Base-by-base conservation (phyloP, 345 rosid genomes). In the Aegle marmelos region DNA sequence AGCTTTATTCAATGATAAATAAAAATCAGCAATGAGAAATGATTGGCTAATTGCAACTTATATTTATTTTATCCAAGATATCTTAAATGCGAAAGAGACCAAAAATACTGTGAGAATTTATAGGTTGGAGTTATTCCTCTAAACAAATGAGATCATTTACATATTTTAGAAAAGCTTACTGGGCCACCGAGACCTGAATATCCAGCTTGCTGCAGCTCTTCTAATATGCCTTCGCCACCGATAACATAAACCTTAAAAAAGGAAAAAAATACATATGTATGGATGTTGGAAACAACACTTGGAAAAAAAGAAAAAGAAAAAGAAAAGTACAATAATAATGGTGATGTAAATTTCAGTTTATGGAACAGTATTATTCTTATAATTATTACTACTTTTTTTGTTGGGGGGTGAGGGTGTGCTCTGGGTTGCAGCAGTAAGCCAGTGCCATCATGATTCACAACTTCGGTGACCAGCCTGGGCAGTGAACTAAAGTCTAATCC, bases 141-240 rank as follows among this genome's bases (percentile, higher is more conserved):
- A 25, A 25, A 62, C 37, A 60, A 17, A 70, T 25, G 66, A 68
- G 39, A 39, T 54, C 37, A 45, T 16, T 27, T 39, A 77, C 34
- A 41, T 11, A 72, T 57, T 45, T 64, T 30, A 19, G 27, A 22
- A 30, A 57, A 72, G 74, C 91, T 87, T 85, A 95, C 98, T 1
- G 97, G 97, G 68, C 99, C 99, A 77, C 99, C 98, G 79, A 93
- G 89, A 78, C 83, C 96, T 31, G 88, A 84, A 80, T 78, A 91
- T 83, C 98, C 95, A 63, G 94, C 92, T 78, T 87, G 85, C 72
- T 80, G 84, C 60, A 93, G 87, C 88, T 93, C 98, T 80, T 93
- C 92, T 77, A 86, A 31, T 79, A 93, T 82, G 70, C 98, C 99
- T 71, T 93, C 97, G 17, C 93, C 91, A 25, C 96, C 98, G 48